Conservation (phyloP, 2,329 filamentous ascomycete genomes). For the Neopestalotiopsis sp. region DNA sequence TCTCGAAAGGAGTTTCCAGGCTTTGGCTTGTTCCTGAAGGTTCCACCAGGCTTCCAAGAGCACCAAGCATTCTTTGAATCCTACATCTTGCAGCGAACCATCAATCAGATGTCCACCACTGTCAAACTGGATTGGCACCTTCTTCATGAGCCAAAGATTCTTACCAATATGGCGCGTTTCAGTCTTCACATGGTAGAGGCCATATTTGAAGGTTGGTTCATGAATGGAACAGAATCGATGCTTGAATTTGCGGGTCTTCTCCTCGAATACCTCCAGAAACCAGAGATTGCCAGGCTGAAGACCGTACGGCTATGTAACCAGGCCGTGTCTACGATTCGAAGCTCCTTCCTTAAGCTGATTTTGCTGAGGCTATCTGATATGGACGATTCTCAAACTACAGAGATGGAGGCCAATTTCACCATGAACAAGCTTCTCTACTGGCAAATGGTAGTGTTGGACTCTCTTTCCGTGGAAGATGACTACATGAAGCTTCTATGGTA, state of each 20-base stretch:
- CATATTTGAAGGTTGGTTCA: conserved; percentile 95
- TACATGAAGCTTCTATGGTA: conserved; percentile 89
- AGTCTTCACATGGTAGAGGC: conserved; percentile 83
- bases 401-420: conserved; percentile 70
- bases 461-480: conserved; percentile 78
- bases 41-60: conserved; percentile 90
- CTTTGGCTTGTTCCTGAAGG: conserved; percentile 83
- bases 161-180: conserved; percentile 87
- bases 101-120: conserved; percentile 71
- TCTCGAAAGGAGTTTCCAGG: conserved; percentile 89
- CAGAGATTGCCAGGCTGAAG: conserved; percentile 81
- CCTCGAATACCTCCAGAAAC: conserved; percentile 86
- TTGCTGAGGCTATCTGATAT: conserved; percentile 84
- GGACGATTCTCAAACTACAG: conserved; percentile 66
- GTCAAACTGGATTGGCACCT: conserved; percentile 75
- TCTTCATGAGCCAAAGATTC: conserved; percentile 78
- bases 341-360: conserved; percentile 78
- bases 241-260: conserved; percentile 86
- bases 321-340: conserved; percentile 76
- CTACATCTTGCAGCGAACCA: conserved; percentile 77
- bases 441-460: conserved; percentile 87
- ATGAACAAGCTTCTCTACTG: conserved; percentile 91
- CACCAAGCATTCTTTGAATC: conserved; percentile 96
- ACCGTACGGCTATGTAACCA: conserved; percentile 90
- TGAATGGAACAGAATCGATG: conserved; percentile 81